A percentile compares a stretch with the other conserved stretches of the same genome.
These are phyloP conservation scores for Pugionium dolabratum DNA, from an alignment of 345 rosid species.

Conservation along the genomic window DNA sequence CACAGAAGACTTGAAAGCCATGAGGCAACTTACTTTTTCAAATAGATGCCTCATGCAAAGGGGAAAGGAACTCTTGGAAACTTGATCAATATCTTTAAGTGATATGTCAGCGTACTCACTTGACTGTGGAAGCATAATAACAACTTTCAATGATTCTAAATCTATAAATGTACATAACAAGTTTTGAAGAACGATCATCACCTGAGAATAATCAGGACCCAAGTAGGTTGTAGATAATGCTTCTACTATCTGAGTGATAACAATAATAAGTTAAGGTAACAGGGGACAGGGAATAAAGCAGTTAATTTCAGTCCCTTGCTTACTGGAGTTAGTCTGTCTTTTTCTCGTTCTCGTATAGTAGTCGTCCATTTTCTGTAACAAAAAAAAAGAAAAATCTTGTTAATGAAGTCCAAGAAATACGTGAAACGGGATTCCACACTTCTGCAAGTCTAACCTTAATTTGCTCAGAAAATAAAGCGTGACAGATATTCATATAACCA, in stretches of 20 bases:
- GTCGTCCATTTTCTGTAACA: conserved; percentile 85
- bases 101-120: conserved; percentile 72
- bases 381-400: conserved; percentile 25
- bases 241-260: conserved; percentile 69
- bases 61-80: conserved; percentile 82
- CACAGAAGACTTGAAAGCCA: neutral
- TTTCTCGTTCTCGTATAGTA: conserved; percentile 73
- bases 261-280: conserved; percentile 3
- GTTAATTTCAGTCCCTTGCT: conserved; percentile 32
- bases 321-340: conserved; percentile 87
- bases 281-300: neutral
- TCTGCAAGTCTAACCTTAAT: neutral
- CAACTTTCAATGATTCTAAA: conserved; percentile 23
- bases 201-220: conserved; percentile 95
- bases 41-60: conserved; percentile 90
- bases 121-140: conserved; percentile 52
- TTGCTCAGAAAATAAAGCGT: neutral
- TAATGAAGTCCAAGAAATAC: neutral
- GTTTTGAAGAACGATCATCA: conserved; percentile 33
- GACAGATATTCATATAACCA: conserved; percentile 16
- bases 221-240: conserved; percentile 70
- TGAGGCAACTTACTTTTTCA: conserved; percentile 60
- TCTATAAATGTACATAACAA: conserved; percentile 13
- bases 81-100: conserved; percentile 73
- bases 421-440: neutral